A percentile compares a stretch with the other conserved stretches of the same genome.
These are phyloP conservation scores for Psilocybe cubensis DNA, from an alignment of 768 basidiomycete genomes.

Conservation along the genomic window DNA sequence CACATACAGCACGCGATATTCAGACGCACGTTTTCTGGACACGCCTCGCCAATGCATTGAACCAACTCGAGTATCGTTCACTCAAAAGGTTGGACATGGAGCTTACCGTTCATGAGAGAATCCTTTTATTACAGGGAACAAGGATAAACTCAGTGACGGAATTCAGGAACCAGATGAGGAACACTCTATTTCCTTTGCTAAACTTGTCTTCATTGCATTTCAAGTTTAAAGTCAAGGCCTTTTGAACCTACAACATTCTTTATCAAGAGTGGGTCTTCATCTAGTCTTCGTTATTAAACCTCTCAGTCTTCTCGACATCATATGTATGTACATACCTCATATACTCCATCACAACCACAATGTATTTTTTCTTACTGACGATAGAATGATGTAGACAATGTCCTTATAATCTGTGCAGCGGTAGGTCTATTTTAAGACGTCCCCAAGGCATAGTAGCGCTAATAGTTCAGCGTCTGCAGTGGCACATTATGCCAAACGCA, in stretches of 20 bases:
- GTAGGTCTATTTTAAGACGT: too few relatives aligned
- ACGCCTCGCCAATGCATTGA: conserved; percentile 9
- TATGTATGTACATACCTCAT: too few relatives aligned
- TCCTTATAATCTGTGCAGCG: too few relatives aligned
- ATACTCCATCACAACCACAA: too few relatives aligned
- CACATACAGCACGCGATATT: conserved; percentile 7
- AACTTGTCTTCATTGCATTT: conserved; percentile 21
- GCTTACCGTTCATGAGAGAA: conserved; percentile 17
- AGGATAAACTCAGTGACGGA: conserved; percentile 13
- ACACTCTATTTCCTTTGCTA: conserved; percentile 3
- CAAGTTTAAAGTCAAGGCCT: conserved; percentile 17
- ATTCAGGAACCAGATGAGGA: conserved; percentile 16
- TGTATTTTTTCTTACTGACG: too few relatives aligned
- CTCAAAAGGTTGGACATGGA: conserved; percentile 16
- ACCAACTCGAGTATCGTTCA: conserved; percentile 7
- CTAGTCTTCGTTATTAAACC: too few relatives aligned
- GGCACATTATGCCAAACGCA: too few relatives aligned
- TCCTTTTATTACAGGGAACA: conserved; percentile 6
- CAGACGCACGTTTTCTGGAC: conserved; percentile 13
- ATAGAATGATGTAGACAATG: too few relatives aligned
- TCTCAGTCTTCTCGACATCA: too few relatives aligned
- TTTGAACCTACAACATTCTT: conserved; percentile 1
- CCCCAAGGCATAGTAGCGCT: too few relatives aligned
- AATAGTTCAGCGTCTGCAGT: too few relatives aligned
- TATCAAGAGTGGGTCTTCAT: conserved; percentile 1